Evolutionary conservation across 768 basidiomycete genomes (phyloP).

Genomic region (Filobasidium floriforme): DNA sequence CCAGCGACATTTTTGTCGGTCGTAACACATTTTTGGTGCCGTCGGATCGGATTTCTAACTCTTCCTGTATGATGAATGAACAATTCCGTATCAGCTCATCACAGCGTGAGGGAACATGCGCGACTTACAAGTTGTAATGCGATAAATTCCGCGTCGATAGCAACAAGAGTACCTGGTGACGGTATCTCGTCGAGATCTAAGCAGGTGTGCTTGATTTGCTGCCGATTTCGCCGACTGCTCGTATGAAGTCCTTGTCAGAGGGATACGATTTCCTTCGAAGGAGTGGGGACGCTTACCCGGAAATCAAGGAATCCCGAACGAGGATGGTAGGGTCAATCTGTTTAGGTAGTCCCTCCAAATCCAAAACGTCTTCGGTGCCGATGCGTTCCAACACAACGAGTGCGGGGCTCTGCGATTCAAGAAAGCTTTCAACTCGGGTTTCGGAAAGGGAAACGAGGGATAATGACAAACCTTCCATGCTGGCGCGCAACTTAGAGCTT

Average conservation of each 20-base stretch:
- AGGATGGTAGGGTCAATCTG: conserved; percentile 67
- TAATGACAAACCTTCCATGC: conserved; percentile 75
- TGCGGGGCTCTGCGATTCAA: conserved; percentile 59
- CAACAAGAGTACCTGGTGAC: conserved; percentile 72
- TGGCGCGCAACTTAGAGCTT: conserved; percentile 78
- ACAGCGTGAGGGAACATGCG: not conserved
- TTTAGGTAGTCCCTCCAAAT: conserved; percentile 60
- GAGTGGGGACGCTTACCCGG: conserved; percentile 53
- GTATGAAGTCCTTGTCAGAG: not conserved
- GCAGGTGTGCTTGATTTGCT: conserved; percentile 67
- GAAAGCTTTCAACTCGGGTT: not conserved
- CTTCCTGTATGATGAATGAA: conserved; percentile 74
- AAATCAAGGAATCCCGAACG: conserved; percentile 78
- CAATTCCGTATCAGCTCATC: conserved; percentile 2
- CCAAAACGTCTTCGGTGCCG: conserved; percentile 56
- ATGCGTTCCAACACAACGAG: conserved; percentile 80
- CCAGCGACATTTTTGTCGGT: conserved; percentile 82
- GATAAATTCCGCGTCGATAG: conserved; percentile 97
- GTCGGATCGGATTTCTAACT: conserved; percentile 88
- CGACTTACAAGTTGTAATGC: conserved; percentile 75
- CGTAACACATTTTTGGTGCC: conserved; percentile 86
- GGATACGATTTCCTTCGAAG: not conserved
- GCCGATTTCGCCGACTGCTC: not conserved
- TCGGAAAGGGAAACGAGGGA: not conserved
- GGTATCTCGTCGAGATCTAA: conserved; percentile 70